phyloP scores from a whole-genome alignment of 1,139 yeast species.

The Magnusiomyces tetraspermus region DNA sequence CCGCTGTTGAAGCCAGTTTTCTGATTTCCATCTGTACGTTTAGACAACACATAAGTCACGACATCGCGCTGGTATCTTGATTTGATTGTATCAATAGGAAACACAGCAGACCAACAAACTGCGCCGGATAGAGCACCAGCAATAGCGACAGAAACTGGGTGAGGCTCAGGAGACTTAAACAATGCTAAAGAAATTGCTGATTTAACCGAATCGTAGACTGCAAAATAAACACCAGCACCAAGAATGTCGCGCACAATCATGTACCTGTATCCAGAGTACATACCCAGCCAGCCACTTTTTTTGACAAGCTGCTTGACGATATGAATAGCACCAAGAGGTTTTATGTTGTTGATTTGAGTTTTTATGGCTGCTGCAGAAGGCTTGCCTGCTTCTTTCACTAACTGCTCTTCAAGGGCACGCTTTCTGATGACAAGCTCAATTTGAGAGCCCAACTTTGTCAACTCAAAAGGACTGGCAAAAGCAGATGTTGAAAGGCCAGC shows the following conservation, averaged over 20 bases:
- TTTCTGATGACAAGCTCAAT: constrained; percentile 41
- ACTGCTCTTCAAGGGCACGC: constrained; percentile 30
- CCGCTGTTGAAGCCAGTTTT: constrained; percentile 11
- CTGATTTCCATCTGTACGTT: constrained; percentile 28
- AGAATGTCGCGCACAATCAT: constrained; percentile 59
- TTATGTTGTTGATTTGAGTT: not conserved
- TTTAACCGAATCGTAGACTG: constrained; percentile 65
- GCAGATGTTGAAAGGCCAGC: constrained; percentile 60
- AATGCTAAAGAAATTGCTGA: constrained; percentile 24
- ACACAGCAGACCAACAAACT: constrained; percentile 60
- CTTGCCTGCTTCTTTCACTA: constrained; percentile 12
- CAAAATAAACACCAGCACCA: constrained; percentile 65
- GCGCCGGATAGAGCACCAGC: constrained; percentile 82
- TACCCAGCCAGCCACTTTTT: constrained; percentile 51
- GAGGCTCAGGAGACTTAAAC: constrained; percentile 28
- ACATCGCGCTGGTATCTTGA: constrained; percentile 66
- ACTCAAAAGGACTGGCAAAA: constrained; percentile 79
- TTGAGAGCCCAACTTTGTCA: constrained; percentile 74
- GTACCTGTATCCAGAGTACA: constrained; percentile 64
- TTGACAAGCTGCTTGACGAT: constrained; percentile 46
- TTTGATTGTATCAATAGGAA: constrained; percentile 75
- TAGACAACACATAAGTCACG: constrained; percentile 42
- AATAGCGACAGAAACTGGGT: constrained; percentile 39
- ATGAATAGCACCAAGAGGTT: constrained; percentile 34
- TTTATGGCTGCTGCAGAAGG: not conserved